These are phyloP conservation scores for Nicotiana otophora DNA, from an alignment of 257 asterid genomes.

Conservation along the genomic window DNA sequence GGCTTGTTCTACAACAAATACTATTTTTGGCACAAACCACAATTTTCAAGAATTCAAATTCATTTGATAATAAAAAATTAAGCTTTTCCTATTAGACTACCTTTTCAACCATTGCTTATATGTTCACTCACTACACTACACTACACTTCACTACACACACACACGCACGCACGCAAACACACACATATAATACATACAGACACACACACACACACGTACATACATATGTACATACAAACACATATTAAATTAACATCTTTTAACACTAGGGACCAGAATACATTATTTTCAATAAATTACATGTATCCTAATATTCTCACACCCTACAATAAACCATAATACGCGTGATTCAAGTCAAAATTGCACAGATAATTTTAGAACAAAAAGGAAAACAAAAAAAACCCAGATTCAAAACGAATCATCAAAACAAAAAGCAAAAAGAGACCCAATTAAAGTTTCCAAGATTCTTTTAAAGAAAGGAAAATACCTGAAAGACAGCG, in stretches of 20 bases:
- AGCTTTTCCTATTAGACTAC: neutral
- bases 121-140: neutral
- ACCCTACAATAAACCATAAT: neutral
- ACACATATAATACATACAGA: too few relatives aligned
- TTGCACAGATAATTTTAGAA: neutral
- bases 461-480: neutral
- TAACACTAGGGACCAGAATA: neutral
- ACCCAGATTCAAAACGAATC: neutral
- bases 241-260: neutral
- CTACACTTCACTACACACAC: too few relatives aligned
- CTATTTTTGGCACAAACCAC: too few relatives aligned
- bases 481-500: conserved; percentile 75
- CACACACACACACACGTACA: too few relatives aligned
- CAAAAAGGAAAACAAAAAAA: neutral
- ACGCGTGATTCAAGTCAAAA: neutral
- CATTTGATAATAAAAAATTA: neutral
- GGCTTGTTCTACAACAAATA: neutral
- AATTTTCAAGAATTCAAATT: neutral
- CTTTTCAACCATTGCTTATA: neutral
- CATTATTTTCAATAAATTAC: neutral
- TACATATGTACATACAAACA: neutral
- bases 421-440: neutral
- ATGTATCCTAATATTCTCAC: neutral
- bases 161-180: too few relatives aligned
- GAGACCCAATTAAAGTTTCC: too few relatives aligned